phyloP scores from a whole-genome alignment of 225 moss, liverwort and hornwort genomes.

The Pseudoscleropodium purum region DNA sequence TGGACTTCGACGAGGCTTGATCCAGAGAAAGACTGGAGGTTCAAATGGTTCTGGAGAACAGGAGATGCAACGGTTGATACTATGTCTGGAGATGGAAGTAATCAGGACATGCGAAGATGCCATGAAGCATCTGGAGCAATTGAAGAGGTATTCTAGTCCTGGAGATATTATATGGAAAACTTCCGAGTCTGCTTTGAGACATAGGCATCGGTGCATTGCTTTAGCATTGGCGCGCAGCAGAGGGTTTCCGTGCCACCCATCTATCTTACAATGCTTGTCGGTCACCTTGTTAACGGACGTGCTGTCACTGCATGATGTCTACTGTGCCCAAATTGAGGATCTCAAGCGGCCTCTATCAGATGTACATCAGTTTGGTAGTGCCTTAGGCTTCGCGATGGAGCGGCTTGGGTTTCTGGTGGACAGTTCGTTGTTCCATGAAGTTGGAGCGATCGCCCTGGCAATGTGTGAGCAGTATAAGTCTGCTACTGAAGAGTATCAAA shows the following conservation, averaged over 20 bases:
- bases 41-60: slow-evolving; percentile 20
- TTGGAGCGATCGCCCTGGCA: slow-evolving; percentile 69
- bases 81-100: slow-evolving; percentile 28
- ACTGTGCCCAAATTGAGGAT: slow-evolving; percentile 51
- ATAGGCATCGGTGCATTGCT: slow-evolving; percentile 56
- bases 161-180: slow-evolving; percentile 15
- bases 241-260: slow-evolving; percentile 48
- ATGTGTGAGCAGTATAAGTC: slow-evolving; percentile 78
- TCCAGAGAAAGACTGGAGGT: slow-evolving; percentile 26
- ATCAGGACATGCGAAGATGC: slow-evolving; percentile 25
- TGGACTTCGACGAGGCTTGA: slow-evolving; percentile 73
- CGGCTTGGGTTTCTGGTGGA: slow-evolving; percentile 51
- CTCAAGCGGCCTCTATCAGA: slow-evolving; percentile 21
- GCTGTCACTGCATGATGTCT: slow-evolving; percentile 48
- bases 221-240: slow-evolving; percentile 71
- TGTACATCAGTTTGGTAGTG: slow-evolving; percentile 25
- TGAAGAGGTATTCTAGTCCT: slow-evolving; percentile 1
- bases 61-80: slow-evolving; percentile 28
- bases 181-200: slow-evolving; percentile 21
- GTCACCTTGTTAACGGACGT: slow-evolving; percentile 59
- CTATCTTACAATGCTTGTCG: slow-evolving; percentile 49
- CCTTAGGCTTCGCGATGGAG: slow-evolving; percentile 33
- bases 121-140: slow-evolving; percentile 7
- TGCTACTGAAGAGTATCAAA: slow-evolving; percentile 28
- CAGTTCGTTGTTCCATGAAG: slow-evolving; percentile 60